A percentile compares a stretch with the other conserved stretches of the same genome.
These are phyloP conservation scores for Neurospora intermedia DNA, from an alignment of 495 filamentous ascomycete genomes.

Conservation along the genomic window DNA sequence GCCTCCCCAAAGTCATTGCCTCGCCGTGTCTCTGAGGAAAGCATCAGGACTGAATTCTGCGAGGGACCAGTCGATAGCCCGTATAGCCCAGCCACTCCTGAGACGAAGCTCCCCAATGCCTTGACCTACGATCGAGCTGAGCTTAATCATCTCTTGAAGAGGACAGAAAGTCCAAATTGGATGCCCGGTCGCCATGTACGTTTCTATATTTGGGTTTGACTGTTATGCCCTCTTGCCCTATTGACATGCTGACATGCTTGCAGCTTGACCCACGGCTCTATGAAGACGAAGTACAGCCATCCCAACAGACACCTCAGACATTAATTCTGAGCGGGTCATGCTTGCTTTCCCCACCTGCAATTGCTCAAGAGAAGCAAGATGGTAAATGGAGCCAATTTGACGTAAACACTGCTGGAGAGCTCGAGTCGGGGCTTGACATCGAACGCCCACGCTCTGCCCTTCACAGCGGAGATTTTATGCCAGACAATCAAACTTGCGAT, in stretches of 20 bases:
- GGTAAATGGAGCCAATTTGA: slow-evolving; percentile 3
- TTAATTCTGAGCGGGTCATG: slow-evolving; percentile 20
- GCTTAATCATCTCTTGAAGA: slow-evolving; percentile 78
- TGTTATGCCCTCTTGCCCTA: not conserved
- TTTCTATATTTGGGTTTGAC: slow-evolving; percentile 5
- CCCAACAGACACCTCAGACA: slow-evolving; percentile 28
- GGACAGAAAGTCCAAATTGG: slow-evolving; percentile 69
- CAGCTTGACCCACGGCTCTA: slow-evolving; percentile 32
- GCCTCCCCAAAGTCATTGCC: slow-evolving; percentile 8
- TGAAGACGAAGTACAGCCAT: slow-evolving; percentile 15
- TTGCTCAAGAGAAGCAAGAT: slow-evolving; percentile 31
- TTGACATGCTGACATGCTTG: slow-evolving; percentile 1
- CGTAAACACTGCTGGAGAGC: slow-evolving; percentile 14
- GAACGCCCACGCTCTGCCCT: slow-evolving; percentile 78
- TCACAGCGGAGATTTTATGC: slow-evolving; percentile 80
- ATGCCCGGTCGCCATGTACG: slow-evolving; percentile 53
- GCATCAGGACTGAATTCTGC: slow-evolving; percentile 45
- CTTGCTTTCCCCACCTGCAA: slow-evolving; percentile 29
- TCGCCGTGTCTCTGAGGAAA: slow-evolving; percentile 37
- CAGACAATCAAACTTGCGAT: slow-evolving; percentile 31
- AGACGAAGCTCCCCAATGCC: slow-evolving; percentile 13
- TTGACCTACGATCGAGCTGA: slow-evolving; percentile 52
- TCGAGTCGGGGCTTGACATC: slow-evolving; percentile 48
- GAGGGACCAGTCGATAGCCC: slow-evolving; percentile 42
- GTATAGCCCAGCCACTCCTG: slow-evolving; percentile 19